A percentile compares a stretch with the other conserved stretches of the same genome.
Conservation (phyloP, 2,329 filamentous ascomycete species). For the Endoconidiophora polonica region DNA sequence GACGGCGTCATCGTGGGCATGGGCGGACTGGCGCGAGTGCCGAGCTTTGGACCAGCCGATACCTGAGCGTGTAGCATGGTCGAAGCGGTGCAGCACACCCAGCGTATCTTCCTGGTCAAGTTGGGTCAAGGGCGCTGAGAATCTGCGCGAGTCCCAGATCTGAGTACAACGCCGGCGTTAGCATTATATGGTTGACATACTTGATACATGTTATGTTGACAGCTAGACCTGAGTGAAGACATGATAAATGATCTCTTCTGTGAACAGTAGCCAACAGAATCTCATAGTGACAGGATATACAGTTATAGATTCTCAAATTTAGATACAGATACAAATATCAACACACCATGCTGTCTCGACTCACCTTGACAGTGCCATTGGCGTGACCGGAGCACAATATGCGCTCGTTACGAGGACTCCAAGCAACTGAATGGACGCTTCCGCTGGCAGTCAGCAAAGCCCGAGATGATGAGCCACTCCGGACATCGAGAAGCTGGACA, state of each 20-base stretch:
- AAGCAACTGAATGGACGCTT: slow-evolving; percentile 52
- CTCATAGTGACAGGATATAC: background rate
- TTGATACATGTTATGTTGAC: background rate
- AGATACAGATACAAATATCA: background rate
- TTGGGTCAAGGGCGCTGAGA: slow-evolving; percentile 56
- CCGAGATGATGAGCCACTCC: slow-evolving; percentile 31
- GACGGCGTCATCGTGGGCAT: slow-evolving; percentile 65
- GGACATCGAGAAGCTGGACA: slow-evolving; percentile 61
- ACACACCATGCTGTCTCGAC: background rate
- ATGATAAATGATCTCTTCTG: too few species aligned
- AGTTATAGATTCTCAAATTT: too few species aligned
- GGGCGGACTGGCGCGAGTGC: slow-evolving; percentile 32
- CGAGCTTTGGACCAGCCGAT: slow-evolving; percentile 19
- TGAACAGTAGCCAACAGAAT: too few species aligned
- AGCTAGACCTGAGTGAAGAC: background rate
- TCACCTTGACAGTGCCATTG: slow-evolving; percentile 49
- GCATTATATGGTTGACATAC: too few species aligned
- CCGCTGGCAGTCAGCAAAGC: slow-evolving; percentile 52
- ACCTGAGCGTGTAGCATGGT: slow-evolving; percentile 20
- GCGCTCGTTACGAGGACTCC: slow-evolving; percentile 69
- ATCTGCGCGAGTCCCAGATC: slow-evolving; percentile 74
- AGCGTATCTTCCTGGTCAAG: slow-evolving; percentile 73
- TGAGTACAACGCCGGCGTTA: slow-evolving; percentile 22
- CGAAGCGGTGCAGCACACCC: slow-evolving; percentile 37
- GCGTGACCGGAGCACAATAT: slow-evolving; percentile 70